phyloP scores from a whole-genome alignment of 495 filamentous ascomycete species.

The Xylaria curta region DNA sequence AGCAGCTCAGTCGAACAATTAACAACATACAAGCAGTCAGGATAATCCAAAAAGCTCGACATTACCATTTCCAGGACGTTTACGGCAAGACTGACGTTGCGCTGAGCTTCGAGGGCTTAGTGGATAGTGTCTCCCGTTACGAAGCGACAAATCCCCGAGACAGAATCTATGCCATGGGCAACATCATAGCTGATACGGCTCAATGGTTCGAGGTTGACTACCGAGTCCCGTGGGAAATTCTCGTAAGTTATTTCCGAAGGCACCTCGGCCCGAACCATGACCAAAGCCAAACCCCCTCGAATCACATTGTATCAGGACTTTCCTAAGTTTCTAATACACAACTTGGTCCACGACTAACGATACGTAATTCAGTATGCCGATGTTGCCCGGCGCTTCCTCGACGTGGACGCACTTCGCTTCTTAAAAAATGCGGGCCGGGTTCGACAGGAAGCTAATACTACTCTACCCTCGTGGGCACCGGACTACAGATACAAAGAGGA shows the following conservation, averaged over 20 bases:
- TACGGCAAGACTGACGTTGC: neutral
- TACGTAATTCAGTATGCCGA: slow-evolving; percentile 21
- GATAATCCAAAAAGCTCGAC: slow-evolving; percentile 27
- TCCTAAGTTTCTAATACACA: neutral
- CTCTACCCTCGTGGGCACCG: slow-evolving; percentile 30
- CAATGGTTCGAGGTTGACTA: slow-evolving; percentile 34
- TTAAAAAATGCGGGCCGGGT: slow-evolving; percentile 25
- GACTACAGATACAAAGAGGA: slow-evolving; percentile 26
- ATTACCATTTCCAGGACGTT: slow-evolving; percentile 11
- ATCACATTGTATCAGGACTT: neutral
- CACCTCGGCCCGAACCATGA: neutral
- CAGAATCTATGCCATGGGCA: slow-evolving; percentile 24
- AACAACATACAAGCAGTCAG: slow-evolving; percentile 30
- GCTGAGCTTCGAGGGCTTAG: slow-evolving; percentile 3
- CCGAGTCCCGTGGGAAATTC: slow-evolving; percentile 27
- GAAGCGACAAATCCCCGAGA: slow-evolving; percentile 31
- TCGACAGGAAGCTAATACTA: slow-evolving; percentile 12
- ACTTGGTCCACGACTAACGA: neutral
- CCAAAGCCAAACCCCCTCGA: too few species aligned
- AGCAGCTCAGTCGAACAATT: slow-evolving; percentile 25
- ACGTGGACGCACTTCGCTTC: slow-evolving; percentile 27
- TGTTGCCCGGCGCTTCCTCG: slow-evolving; percentile 28
- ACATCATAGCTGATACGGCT: slow-evolving; percentile 21
- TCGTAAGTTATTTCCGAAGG: slow-evolving; percentile 7
- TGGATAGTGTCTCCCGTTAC: slow-evolving; percentile 17